phyloP scores from a whole-genome alignment of 2,329 filamentous ascomycete species.

The Sporothrix globosa region DNA sequence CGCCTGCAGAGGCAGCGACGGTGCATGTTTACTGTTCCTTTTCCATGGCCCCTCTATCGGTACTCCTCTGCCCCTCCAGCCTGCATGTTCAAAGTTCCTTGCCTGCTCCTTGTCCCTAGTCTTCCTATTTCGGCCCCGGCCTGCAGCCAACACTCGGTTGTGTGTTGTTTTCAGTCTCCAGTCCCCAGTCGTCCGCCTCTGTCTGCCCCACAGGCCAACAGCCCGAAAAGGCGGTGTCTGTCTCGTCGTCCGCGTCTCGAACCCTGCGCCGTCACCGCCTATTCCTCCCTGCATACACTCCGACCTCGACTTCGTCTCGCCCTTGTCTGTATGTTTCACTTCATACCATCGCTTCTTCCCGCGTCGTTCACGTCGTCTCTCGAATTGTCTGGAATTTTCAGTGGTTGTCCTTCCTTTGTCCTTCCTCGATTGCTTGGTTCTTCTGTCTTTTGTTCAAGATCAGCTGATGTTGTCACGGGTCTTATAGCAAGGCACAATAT shows the following conservation, averaged over 20 bases:
- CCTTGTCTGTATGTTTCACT: conserved; percentile 22
- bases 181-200: neutral
- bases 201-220: conserved; percentile 2
- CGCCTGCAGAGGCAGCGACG: conserved; percentile 3
- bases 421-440: neutral
- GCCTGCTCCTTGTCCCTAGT: neutral
- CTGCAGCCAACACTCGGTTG: neutral
- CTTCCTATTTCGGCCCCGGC: conserved; percentile 23
- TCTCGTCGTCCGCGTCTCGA: conserved; percentile 5
- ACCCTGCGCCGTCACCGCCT: conserved; percentile 24
- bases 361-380: neutral
- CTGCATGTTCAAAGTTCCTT: neutral
- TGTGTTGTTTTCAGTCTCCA: neutral
- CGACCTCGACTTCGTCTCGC: conserved; percentile 17
- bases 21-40: conserved; percentile 10
- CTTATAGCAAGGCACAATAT: conserved; percentile 3
- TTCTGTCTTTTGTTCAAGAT: neutral
- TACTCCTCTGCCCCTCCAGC: neutral
- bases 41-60: neutral
- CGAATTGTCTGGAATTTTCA: no score
- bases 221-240: conserved; percentile 30
- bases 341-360: neutral
- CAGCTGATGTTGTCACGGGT: conserved; percentile 21
- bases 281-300: conserved; percentile 23
- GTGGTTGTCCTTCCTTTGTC: no score